Base-by-base conservation (phyloP, 2,329 filamentous ascomycete species). In the Lomentospora prolificans region DNA sequence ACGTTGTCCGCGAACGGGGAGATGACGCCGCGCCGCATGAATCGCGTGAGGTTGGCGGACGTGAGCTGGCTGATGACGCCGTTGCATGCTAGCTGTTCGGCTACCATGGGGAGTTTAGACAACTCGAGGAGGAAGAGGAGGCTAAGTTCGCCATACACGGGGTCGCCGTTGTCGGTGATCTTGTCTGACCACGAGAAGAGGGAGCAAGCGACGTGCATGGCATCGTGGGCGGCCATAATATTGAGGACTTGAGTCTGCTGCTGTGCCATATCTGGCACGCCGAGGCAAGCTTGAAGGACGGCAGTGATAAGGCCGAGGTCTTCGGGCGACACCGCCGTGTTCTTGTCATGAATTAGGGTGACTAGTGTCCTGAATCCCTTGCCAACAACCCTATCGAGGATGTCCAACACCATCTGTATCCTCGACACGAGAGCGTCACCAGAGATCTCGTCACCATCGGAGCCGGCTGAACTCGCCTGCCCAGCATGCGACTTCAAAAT, bases 171-270 rank as follows among this genome's bases (percentile, higher is more conserved):
- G 33, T 86, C 79, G 0, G 86, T 81, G 24, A 97, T 78, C 61
- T 86, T 84, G 68, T 97, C 90, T 3, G 92, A 83, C 94, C 94
- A 99, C 0, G 90, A 96, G 70, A 92, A 97, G 4, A 99, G 78
- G 31, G 88, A 90, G 4, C 86, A 85, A 0, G 90, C 91, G 58
- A 90, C 87, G 63, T 92, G 87, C 50, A 89, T 79, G 1, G 86
- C 85, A 60, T 87, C 84, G 65, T 90, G 84, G 50, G 82, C 81
- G 1, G 80, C 75, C 75, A 90, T 76, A 61, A 85, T 84, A 64
- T 84, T 81, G 55, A 89, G 77, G 36, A 92, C 80, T 62, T 90
- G 85, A 12, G 80, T 76, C 59, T 87, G 83, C 51, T 84, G 81
- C 60, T 87, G 80, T 55, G 87, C 82, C 58, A 89, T 85, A 51